phyloP scores from a whole-genome alignment of 2,329 filamentous ascomycete species.

The Colletotrichum sidae region DNA sequence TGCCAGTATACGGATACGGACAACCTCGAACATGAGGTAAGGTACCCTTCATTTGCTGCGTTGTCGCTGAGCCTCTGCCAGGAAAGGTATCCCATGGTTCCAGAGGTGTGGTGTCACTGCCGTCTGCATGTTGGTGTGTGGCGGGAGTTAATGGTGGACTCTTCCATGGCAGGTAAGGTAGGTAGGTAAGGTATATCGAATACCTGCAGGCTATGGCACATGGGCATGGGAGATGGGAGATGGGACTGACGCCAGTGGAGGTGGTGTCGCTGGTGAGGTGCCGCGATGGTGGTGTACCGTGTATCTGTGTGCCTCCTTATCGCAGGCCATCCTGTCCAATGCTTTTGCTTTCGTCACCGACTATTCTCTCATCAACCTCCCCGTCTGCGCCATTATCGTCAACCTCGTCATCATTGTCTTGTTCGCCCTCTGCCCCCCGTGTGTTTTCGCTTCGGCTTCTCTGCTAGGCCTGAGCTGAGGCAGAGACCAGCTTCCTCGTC shows the following conservation, averaged over 20 bases:
- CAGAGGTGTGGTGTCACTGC: slow-evolving; percentile 11
- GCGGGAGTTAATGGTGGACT: neutral
- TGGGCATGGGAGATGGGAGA: neutral
- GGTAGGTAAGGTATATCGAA: neutral
- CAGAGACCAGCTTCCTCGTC: neutral
- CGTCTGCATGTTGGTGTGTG: slow-evolving; percentile 15
- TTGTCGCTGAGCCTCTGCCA: neutral
- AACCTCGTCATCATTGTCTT: slow-evolving; percentile 3
- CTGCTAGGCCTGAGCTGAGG: neutral
- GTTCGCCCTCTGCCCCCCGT: no score
- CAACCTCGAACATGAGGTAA: no score
- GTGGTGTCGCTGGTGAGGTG: neutral
- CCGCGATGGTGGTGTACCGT: neutral
- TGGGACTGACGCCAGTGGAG: neutral
- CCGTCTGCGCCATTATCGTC: neutral
- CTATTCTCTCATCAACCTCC: slow-evolving; percentile 18
- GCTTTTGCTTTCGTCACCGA: slow-evolving; percentile 16
- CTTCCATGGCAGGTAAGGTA: neutral
- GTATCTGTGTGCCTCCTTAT: slow-evolving; percentile 8
- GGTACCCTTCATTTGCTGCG: neutral
- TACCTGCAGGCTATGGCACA: neutral
- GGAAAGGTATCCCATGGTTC: neutral
- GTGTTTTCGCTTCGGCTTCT: no score
- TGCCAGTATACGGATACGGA: no score
- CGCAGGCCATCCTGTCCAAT: slow-evolving; percentile 23